Base-by-base conservation (phyloP, 306 rosid species). In the Calophaca sinica region DNA sequence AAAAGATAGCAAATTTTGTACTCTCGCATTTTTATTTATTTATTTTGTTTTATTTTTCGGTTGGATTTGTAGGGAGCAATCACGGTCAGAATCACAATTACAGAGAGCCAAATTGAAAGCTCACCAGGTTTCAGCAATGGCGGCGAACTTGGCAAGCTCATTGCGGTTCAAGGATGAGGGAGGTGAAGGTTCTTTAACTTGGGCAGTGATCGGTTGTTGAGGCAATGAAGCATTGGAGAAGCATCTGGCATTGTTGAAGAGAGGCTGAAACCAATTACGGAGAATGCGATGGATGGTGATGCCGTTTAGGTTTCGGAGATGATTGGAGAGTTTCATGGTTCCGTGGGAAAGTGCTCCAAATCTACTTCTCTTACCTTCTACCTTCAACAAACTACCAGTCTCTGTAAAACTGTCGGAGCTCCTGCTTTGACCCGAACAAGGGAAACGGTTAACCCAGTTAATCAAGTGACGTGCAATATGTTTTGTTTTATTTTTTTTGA, bases 111-210 rank as follows among this genome's bases (percentile, higher is more conserved):
- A 68, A 63, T 35, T 31, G 7, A 68, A 62, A 76, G 67, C 84
- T 82, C 14, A 93, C 96, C 91, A 93, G 70, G 96, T 71, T 60
- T 90, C 96, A 7, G 96, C 75, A 59, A 90, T 85, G 85, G 96
- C 83, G 53, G 91, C 82, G 83, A 90, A 93, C 75, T 90, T 90
- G 51, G 86, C 87, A 58, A 93, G 91, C 62, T 93, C 98, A 4
- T 51, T 14, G 38, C 79, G 82, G 66, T 93, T 90, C 82, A 87
- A 59, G 41, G 96, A 93, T n/a, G 94, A 89, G 8, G 71, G 68
- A 62, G 70, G 28, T 3, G 82, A 66, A 83, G 80, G 14, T n/a
- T 66, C 55, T 78, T 53, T 72, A 39, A 67, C 70, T 2, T 75
- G 57, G 44, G 5, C 1, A 14, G 14, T 44, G 15, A 39, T 68